Evolutionary conservation across 1,284 basidiomycete species (phyloP).

Genomic region (Microbotryum saponariae): DNA sequence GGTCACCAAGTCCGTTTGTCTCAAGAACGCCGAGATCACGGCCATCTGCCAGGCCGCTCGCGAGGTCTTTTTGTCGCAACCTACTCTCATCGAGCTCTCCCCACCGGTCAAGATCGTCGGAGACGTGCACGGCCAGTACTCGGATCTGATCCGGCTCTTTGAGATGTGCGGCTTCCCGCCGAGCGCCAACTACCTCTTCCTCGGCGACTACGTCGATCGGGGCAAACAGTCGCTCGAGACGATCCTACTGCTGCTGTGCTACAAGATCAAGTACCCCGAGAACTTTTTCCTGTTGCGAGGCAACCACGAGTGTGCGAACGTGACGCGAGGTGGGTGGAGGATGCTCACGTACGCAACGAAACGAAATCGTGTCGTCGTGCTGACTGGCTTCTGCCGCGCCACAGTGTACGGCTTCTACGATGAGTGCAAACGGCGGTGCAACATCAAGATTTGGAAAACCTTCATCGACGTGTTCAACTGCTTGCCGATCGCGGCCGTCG

Average conservation of each 20-base stretch:
- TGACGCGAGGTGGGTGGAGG: slow-evolving; percentile 72
- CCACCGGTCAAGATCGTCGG: slow-evolving; percentile 99
- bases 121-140: slow-evolving; percentile 92
- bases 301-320: slow-evolving; percentile 99
- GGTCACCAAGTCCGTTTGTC: slow-evolving; percentile 80
- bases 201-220: slow-evolving; percentile 62
- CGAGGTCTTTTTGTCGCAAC: slow-evolving; percentile 93
- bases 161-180: slow-evolving; percentile 99
- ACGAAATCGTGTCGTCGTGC: neutral
- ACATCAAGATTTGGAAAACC: slow-evolving; percentile 99
- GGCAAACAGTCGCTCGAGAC: slow-evolving; percentile 99
- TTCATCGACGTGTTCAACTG: slow-evolving; percentile 99
- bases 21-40: slow-evolving; percentile 95
- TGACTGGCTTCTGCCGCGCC: slow-evolving; percentile 26
- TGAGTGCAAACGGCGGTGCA: slow-evolving; percentile 98
- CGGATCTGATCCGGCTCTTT: slow-evolving; percentile 93
- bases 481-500: slow-evolving; percentile 94
- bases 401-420: slow-evolving; percentile 99
- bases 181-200: slow-evolving; percentile 93
- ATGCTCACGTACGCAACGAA: neutral
- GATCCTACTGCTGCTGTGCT: slow-evolving; percentile 89
- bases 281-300: slow-evolving; percentile 98
- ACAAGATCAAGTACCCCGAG: slow-evolving; percentile 99
- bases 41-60: slow-evolving; percentile 93
- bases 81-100: slow-evolving; percentile 92